Percentiles rank a stretch among this genome's conserved stretches.
These are phyloP conservation scores for Irpex sp. DNA, from an alignment of 1,284 basidiomycete genomes.

Conservation along the genomic window DNA sequence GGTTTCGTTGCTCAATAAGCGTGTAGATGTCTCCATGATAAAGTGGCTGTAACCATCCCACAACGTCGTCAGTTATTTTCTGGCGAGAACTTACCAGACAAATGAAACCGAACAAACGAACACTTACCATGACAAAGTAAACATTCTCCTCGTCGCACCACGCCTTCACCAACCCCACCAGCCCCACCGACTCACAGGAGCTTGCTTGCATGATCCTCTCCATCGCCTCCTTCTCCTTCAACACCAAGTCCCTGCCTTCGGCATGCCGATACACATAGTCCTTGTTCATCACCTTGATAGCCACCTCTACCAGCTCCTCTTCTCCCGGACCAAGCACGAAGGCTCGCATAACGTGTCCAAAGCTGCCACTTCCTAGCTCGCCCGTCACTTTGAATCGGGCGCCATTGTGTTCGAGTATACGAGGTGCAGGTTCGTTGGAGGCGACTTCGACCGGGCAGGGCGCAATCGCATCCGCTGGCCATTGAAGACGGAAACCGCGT, in stretches of 20 bases:
- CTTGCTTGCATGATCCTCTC: background rate
- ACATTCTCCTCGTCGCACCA: constrained; percentile 5
- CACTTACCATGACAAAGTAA: constrained; percentile 4
- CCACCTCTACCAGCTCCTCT: background rate
- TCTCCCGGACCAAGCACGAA: background rate
- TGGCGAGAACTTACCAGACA: background rate
- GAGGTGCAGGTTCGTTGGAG: background rate
- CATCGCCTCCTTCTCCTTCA: background rate
- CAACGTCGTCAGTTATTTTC: background rate
- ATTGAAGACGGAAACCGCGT: background rate
- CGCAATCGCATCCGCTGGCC: background rate
- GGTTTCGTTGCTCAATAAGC: background rate
- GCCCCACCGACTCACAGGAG: background rate
- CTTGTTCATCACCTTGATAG: constrained; percentile 9
- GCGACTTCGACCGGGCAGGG: background rate
- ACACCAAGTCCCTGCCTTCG: background rate
- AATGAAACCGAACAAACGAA: background rate
- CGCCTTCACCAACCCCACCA: background rate
- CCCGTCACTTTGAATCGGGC: background rate
- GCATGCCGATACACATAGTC: background rate
- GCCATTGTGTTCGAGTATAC: background rate
- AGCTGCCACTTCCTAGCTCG: background rate
- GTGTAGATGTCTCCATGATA: background rate
- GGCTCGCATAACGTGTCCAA: background rate
- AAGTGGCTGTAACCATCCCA: background rate